Evolutionary conservation across 108 stramenopile genomes (phyloP).

Genomic region (Cyclotella sp.): DNA sequence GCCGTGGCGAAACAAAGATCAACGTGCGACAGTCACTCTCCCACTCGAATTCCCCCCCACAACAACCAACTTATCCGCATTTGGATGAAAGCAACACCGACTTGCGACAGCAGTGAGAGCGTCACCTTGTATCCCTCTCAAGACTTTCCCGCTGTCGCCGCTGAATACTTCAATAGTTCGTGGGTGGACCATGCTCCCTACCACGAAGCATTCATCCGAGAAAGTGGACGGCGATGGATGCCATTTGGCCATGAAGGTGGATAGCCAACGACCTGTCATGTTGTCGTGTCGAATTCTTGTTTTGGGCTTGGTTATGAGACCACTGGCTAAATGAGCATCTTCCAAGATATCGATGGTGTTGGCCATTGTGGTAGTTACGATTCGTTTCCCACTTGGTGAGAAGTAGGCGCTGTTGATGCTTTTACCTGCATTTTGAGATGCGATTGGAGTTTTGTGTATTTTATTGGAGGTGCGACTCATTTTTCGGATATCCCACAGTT

Average conservation of each 20-base stretch:
- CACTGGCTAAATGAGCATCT: conserved; percentile 56
- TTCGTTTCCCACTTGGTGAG: conserved; percentile 67
- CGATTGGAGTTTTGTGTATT: conserved; percentile 46
- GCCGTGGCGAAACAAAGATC: background rate
- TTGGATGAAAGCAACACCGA: conserved; percentile 87
- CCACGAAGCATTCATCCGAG: conserved; percentile 68
- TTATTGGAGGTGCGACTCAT: conserved; percentile 44
- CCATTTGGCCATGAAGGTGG: conserved; percentile 83
- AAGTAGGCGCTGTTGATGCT: conserved; percentile 86
- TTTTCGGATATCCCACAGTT: conserved; percentile 82
- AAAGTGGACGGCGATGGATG: conserved; percentile 52
- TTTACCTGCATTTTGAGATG: conserved; percentile 52
- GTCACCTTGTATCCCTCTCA: conserved; percentile 69
- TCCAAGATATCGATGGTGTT: conserved; percentile 70
- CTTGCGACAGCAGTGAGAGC: conserved; percentile 77
- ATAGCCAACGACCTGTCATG: conserved; percentile 82
- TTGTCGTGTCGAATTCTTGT: conserved; percentile 79
- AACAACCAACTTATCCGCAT: conserved; percentile 58
- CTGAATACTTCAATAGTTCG: conserved; percentile 75
- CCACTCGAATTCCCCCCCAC: conserved; percentile 86
- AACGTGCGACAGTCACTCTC: conserved; percentile 71
- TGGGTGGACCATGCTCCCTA: conserved; percentile 81
- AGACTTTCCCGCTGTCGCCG: conserved; percentile 41
- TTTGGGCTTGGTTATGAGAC: conserved; percentile 48
- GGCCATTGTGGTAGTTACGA: conserved; percentile 70